These are phyloP conservation scores for Ganoderma sinense DNA, from an alignment of 1,284 basidiomycete genomes.

Conservation along the genomic window DNA sequence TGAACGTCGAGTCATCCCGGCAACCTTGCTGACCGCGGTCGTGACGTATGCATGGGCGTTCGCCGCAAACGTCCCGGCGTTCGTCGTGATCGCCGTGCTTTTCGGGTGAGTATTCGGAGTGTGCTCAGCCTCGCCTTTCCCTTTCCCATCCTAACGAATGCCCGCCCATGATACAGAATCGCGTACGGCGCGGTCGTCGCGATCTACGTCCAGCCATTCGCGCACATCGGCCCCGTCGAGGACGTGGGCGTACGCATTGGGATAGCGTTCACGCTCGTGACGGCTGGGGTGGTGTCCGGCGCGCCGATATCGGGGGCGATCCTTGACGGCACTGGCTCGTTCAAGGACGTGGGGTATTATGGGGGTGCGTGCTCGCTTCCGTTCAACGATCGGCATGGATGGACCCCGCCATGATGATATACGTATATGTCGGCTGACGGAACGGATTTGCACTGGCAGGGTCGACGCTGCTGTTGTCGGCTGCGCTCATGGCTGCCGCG, in stretches of 20 bases:
- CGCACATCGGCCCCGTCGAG: slow-evolving; percentile 57
- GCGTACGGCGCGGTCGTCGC: slow-evolving; percentile 62
- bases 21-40: slow-evolving; percentile 52
- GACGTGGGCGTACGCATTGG: slow-evolving; percentile 65
- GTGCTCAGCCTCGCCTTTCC: background rate
- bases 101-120: background rate
- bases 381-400: background rate
- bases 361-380: slow-evolving; percentile 46
- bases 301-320: slow-evolving; percentile 65
- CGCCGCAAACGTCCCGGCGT: slow-evolving; percentile 44
- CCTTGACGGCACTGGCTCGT: slow-evolving; percentile 47
- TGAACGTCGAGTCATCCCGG: slow-evolving; percentile 63
- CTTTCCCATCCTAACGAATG: too few species aligned
- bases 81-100: slow-evolving; percentile 46
- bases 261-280: slow-evolving; percentile 55
- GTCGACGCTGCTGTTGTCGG: background rate
- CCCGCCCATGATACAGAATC: slow-evolving; percentile 49
- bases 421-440: background rate
- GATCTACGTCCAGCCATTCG: slow-evolving; percentile 60
- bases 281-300: slow-evolving; percentile 52
- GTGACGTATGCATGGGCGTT: slow-evolving; percentile 66
- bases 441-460: background rate
- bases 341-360: slow-evolving; percentile 58
- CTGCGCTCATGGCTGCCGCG: background rate
- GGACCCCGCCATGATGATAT: too few species aligned